Conservation (phyloP, 305 asterid genomes). For the Fraxinus velutina region DNA sequence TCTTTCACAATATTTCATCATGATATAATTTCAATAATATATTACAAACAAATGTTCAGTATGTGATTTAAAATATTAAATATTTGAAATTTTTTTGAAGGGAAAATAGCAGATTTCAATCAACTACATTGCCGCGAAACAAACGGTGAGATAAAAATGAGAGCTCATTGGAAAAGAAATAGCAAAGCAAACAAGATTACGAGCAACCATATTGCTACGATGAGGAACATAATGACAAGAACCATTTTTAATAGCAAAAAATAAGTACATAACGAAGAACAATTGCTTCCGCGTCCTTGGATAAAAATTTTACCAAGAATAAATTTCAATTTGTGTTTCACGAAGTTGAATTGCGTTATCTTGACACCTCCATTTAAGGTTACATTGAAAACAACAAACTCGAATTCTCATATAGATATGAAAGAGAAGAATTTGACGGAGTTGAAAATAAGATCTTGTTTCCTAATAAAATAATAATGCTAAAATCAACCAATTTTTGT, state of each 20-base stretch:
- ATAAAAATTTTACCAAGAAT: background rate
- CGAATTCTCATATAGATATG: background rate
- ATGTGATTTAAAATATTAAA: no score
- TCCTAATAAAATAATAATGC: conserved; percentile 26
- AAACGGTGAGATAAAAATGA: no score
- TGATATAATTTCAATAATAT: no score
- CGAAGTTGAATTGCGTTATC: background rate
- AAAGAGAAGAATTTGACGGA: background rate
- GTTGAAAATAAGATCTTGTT: conserved; percentile 23
- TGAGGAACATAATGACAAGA: background rate
- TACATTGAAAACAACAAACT: background rate
- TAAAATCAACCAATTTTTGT: conserved; percentile 24
- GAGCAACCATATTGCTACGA: no score
- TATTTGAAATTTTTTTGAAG: no score
- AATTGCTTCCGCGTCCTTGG: background rate
- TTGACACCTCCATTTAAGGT: background rate
- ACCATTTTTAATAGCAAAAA: background rate
- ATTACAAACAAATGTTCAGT: no score
- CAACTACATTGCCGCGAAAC: background rate
- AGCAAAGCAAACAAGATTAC: no score
- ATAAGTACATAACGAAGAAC: background rate
- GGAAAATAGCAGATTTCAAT: background rate
- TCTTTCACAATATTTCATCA: background rate
- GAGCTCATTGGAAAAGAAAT: no score
- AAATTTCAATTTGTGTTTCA: background rate